These are phyloP conservation scores for Cavenderia fasciculata DNA, from an alignment of 78 protist species.

Conservation along the genomic window DNA sequence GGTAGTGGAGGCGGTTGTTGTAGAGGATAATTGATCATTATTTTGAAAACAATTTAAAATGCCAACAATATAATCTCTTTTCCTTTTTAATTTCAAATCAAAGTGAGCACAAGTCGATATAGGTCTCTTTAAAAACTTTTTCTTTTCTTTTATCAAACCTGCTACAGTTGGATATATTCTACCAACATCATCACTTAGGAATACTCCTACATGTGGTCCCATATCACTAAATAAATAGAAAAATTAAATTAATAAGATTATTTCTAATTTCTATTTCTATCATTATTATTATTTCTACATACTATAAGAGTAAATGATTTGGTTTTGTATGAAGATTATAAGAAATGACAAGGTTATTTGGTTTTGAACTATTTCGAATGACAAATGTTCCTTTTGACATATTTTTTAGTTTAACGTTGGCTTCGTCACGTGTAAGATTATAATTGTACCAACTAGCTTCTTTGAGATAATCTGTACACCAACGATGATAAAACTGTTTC, in stretches of 20 bases:
- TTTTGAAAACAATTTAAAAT: too few relatives aligned
- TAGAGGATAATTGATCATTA: too few relatives aligned
- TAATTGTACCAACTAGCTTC: conserved; percentile 49
- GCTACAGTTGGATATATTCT: conserved; percentile 62
- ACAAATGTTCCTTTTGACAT: conserved; percentile 61
- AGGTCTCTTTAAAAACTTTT: conserved; percentile 57
- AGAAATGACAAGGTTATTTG: conserved; percentile 45
- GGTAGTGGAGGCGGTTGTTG: too few relatives aligned
- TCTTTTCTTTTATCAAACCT: conserved; percentile 38
- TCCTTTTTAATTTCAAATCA: conserved; percentile 10
- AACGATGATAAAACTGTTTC: conserved; percentile 62
- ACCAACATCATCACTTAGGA: conserved; percentile 50
- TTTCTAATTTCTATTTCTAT: neutral
- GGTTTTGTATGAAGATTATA: conserved; percentile 63
- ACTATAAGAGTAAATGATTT: conserved; percentile 45
- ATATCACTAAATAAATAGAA: conserved; percentile 13
- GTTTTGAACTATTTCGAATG: conserved; percentile 41
- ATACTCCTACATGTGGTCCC: conserved; percentile 55
- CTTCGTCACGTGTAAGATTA: conserved; percentile 40
- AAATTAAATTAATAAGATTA: neutral
- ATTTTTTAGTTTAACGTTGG: conserved; percentile 11
- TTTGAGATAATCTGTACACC: conserved; percentile 69
- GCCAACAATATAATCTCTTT: neutral
- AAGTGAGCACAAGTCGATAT: neutral
- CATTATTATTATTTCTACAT: neutral